Evolutionary conservation across 169 alveolate species (phyloP), one percentile per base, ranked within the genome.

Genomic region (Babesia ovis): DNA sequence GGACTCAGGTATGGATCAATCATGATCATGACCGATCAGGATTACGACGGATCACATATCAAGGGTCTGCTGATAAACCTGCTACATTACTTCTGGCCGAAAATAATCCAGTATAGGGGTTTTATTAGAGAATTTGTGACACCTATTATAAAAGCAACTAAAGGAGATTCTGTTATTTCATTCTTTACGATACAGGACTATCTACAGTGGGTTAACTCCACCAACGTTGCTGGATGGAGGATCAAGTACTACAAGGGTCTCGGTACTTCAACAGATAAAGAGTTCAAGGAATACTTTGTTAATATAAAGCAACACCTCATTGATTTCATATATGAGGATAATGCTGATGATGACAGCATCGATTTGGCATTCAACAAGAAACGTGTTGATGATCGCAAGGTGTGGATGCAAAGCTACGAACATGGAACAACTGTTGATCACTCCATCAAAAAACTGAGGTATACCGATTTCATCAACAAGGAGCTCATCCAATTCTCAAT

Each of bases 11-110:
- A 98, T 81, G 99, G 99, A 3, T 92, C 98, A 6, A 80, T 98
- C 37, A 96, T 97, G 99, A 95, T 98, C 41, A 98, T 98, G 99
- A 96, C 99, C 3, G 99, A 98, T 92, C 98, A 97, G 89, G 99
- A 98, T 86, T 96, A 92, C 68, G 99, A 98, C 82, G 99, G 99
- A 0, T 95, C 99, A 18, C 99, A 98, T 84, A 98, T 98, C 69
- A 98, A 98, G 90, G 99, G 99, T 20, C 93, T 98, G 60, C 90
- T 98, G 53, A 98, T 98, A 46, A 98, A 98, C 91, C 91, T 98
- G 91, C 91, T 98, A 51, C 99, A 96, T 77, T 94, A 95, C 59
- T 98, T 96, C 91, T 98, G 99, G 99, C 99, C 99, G 4, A 87
- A 96, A 25, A 84, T 98, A 58, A 84, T 97, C 35, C 93, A 94